Percentiles rank a stretch among this genome's conserved stretches.
phyloP scores from a whole-genome alignment of 352 stramenopile genomes.

The Globisporangium orthogonon region DNA sequence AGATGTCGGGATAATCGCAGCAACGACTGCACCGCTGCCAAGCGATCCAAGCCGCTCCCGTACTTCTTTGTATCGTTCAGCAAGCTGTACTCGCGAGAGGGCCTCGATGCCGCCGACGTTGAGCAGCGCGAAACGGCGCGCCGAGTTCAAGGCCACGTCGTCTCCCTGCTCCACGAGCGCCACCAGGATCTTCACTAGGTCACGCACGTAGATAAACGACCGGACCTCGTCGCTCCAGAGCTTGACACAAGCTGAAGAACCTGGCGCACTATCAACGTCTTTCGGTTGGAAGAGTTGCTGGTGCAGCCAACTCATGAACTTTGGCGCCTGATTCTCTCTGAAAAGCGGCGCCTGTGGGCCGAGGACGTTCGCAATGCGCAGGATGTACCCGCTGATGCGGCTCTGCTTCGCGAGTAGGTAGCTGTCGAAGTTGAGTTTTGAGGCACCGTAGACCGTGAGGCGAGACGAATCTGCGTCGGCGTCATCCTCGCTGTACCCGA shows the following conservation, averaged over 20 bases:
- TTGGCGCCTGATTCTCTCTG: conserved; percentile 21
- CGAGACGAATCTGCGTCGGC: conserved; percentile 6
- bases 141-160: neutral
- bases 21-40: neutral
- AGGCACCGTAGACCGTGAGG: conserved; percentile 36
- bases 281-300: conserved; percentile 24
- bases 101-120: conserved; percentile 46
- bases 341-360: conserved; percentile 36
- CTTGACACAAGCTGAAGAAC: conserved; percentile 9
- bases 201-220: conserved; percentile 49
- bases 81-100: conserved; percentile 44
- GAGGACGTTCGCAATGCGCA: conserved; percentile 64
- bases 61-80: conserved; percentile 20
- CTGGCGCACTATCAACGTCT: too few species aligned
- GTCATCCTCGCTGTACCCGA: conserved; percentile 33
- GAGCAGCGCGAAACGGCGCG: conserved; percentile 17
- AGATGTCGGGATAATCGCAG: conserved; percentile 16
- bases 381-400: conserved; percentile 14
- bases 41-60: conserved; percentile 8
- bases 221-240: conserved; percentile 63
- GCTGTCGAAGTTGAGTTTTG: conserved; percentile 49
- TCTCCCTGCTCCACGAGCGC: conserved; percentile 14
- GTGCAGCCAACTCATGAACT: conserved; percentile 68
- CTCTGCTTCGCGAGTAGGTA: conserved; percentile 16
- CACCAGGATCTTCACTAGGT: conserved; percentile 38